These are phyloP conservation scores for Artemisia annua DNA, from an alignment of 129 eudicot species.

Conservation along the genomic window DNA sequence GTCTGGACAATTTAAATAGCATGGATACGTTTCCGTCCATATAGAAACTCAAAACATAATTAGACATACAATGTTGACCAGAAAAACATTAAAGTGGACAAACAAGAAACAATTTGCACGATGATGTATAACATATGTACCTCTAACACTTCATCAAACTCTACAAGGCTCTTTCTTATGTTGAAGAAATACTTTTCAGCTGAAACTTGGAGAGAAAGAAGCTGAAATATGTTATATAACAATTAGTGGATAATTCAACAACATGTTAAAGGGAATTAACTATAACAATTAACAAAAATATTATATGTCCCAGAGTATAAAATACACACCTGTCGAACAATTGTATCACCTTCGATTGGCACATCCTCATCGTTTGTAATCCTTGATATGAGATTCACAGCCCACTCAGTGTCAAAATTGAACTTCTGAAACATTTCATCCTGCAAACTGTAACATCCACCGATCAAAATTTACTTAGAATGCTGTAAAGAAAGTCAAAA, in stretches of 20 bases:
- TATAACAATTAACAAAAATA: not conserved
- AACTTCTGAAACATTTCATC: conserved; percentile 99
- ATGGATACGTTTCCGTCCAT: conserved; percentile 4
- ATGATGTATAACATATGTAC: conserved; percentile 38
- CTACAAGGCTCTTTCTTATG: conserved; percentile 90
- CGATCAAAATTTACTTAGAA: not conserved
- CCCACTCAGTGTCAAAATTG: conserved; percentile 96
- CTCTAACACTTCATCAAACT: conserved; percentile 99
- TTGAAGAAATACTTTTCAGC: conserved; percentile 92
- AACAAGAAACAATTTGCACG: conserved; percentile 3
- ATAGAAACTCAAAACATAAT: conserved; percentile 14
- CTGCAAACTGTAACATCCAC: conserved; percentile 73
- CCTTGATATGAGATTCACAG: conserved; percentile 81
- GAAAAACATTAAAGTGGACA: not conserved
- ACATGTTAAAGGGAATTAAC: not conserved
- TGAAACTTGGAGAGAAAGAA: conserved; percentile 76
- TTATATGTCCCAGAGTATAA: not conserved
- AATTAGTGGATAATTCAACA: conserved; percentile 13
- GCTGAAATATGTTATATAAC: conserved; percentile 44
- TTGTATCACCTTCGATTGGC: conserved; percentile 79
- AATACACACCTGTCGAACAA: conserved; percentile 72
- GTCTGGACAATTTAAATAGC: not conserved
- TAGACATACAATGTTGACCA: not conserved
- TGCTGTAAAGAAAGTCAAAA: not conserved
- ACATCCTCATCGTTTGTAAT: conserved; percentile 77